A percentile compares a stretch with the other conserved stretches of the same genome.
phyloP scores from a whole-genome alignment of 192 early-diverging fungal species.

The Chytriomyces hyalinus region DNA sequence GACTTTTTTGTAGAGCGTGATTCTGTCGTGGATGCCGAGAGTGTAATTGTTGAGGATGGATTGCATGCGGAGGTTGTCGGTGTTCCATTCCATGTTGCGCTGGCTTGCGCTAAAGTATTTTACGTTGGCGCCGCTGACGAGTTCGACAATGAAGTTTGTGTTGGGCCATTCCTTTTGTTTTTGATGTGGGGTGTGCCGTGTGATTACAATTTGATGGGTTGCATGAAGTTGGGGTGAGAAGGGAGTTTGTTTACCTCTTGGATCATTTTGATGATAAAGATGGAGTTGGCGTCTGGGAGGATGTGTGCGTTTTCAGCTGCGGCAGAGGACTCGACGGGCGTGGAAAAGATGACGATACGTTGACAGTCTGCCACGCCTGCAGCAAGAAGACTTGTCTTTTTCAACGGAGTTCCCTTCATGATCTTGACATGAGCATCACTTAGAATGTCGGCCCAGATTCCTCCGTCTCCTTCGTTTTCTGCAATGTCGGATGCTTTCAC shows the following conservation, averaged over 20 bases:
- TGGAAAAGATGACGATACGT: slow-evolving; percentile 55
- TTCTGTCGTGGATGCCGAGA: slow-evolving; percentile 50
- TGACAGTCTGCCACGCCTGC: slow-evolving; percentile 47
- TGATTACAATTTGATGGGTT: neutral
- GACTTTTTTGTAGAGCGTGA: slow-evolving; percentile 51
- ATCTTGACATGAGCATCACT: slow-evolving; percentile 39
- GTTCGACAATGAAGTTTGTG: slow-evolving; percentile 52
- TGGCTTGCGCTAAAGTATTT: slow-evolving; percentile 46
- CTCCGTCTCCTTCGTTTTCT: slow-evolving; percentile 17
- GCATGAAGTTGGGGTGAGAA: neutral
- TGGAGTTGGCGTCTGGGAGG: slow-evolving; percentile 54
- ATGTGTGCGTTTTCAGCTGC: slow-evolving; percentile 24
- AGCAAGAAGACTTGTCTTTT: slow-evolving; percentile 43
- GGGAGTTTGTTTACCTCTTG: slow-evolving; percentile 39
- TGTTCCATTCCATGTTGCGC: slow-evolving; percentile 45
- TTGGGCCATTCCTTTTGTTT: slow-evolving; percentile 53
- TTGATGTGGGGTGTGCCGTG: neutral
- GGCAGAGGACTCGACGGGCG: slow-evolving; percentile 27
- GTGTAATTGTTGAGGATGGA: slow-evolving; percentile 60
- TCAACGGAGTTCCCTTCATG: slow-evolving; percentile 50
- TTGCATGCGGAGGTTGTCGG: slow-evolving; percentile 54
- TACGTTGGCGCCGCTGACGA: slow-evolving; percentile 53
- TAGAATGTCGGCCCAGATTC: slow-evolving; percentile 51
- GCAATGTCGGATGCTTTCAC: neutral
- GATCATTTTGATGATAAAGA: slow-evolving; percentile 62